Conservation (phyloP, 2,329 filamentous ascomycete species). For the Trichoderma sp. region DNA sequence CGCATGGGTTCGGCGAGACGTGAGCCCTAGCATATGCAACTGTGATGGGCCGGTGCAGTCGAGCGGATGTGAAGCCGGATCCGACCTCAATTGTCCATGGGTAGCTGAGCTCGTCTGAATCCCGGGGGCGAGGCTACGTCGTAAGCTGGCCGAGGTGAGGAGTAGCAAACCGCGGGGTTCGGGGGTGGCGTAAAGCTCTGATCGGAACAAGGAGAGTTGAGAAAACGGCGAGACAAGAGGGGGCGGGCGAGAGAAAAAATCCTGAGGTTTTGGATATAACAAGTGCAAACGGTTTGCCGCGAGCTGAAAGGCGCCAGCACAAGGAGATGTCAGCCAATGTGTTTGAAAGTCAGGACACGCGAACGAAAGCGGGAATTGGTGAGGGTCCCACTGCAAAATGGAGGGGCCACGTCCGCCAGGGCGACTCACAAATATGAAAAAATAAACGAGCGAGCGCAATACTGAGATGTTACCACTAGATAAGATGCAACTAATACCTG, state of each 20-base stretch:
- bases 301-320: constrained; percentile 29
- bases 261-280: constrained; percentile 21
- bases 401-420: constrained; percentile 23
- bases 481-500: constrained; percentile 42
- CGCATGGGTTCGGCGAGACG: constrained; percentile 38
- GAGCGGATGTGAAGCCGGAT: constrained; percentile 11
- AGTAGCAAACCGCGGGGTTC: constrained; percentile 15
- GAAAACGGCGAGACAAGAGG: neutral
- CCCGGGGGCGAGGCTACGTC: neutral
- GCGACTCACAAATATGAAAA: constrained; percentile 36
- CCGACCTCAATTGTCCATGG: constrained; percentile 23
- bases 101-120: neutral
- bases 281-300: constrained; percentile 26
- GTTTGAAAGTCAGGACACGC: constrained; percentile 32
- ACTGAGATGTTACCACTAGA: constrained; percentile 37
- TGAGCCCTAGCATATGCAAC: constrained; percentile 28
- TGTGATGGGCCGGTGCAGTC: constrained; percentile 23
- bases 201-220: constrained; percentile 1
- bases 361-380: constrained; percentile 21
- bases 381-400: constrained; percentile 20
- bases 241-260: neutral
- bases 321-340: constrained; percentile 26
- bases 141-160: constrained; percentile 6
- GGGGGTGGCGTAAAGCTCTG: constrained; percentile 10
- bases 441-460: constrained; percentile 37